A percentile compares a stretch with the other conserved stretches of the same genome.
These are phyloP conservation scores for Candida corydali DNA, from an alignment of 805 yeast species.

Conservation along the genomic window DNA sequence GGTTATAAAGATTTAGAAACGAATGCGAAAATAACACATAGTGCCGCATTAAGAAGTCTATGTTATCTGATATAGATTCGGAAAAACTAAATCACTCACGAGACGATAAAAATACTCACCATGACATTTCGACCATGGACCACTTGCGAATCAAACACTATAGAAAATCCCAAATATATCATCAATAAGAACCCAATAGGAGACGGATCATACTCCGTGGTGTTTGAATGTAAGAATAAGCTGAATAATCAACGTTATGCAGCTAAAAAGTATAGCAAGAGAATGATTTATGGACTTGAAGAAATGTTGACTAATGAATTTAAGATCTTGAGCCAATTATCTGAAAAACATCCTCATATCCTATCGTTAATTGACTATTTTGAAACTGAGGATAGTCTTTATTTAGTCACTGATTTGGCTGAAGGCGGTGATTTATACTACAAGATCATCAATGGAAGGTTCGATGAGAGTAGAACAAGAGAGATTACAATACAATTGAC, in stretches of 20 bases:
- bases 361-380: slow-evolving; percentile 64
- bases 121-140: neutral
- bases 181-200: slow-evolving; percentile 32
- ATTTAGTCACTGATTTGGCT: slow-evolving; percentile 63
- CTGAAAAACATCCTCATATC: slow-evolving; percentile 50
- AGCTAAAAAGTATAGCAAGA: slow-evolving; percentile 49
- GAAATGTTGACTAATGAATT: slow-evolving; percentile 57
- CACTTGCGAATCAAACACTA: neutral
- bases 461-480: slow-evolving; percentile 45
- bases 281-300: slow-evolving; percentile 50
- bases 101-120: neutral
- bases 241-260: slow-evolving; percentile 45
- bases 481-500: slow-evolving; percentile 47
- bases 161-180: slow-evolving; percentile 25
- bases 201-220: slow-evolving; percentile 48
- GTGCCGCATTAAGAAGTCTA: no score
- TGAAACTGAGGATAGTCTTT: slow-evolving; percentile 56
- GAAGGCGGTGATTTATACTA: slow-evolving; percentile 67
- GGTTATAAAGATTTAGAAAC: neutral
- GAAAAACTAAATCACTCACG: slow-evolving; percentile 2
- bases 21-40: no score
- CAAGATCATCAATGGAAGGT: slow-evolving; percentile 44
- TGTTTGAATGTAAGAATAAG: slow-evolving; percentile 45
- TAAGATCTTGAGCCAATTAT: slow-evolving; percentile 47
- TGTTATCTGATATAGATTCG: no score